Percentiles rank a stretch among this genome's conserved stretches.
Evolutionary conservation across 768 basidiomycete genomes (phyloP).

Genomic region (Tylopilus intermedius): DNA sequence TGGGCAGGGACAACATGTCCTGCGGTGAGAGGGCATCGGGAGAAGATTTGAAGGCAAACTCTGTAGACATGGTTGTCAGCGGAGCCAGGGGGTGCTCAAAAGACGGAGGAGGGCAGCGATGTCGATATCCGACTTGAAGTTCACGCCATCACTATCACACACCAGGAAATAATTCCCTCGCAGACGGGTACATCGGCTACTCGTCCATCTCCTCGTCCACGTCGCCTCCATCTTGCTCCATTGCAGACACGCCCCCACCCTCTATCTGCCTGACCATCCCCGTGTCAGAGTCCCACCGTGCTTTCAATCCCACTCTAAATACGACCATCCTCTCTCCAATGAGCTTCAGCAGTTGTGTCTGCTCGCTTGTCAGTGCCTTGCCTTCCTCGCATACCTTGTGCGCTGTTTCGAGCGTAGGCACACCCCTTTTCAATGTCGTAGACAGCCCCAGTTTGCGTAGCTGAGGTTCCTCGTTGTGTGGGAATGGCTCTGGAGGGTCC

Average conservation of each 20-base stretch:
- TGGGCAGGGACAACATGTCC: constrained; percentile 62
- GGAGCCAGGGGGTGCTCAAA: constrained; percentile 44
- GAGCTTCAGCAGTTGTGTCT: constrained; percentile 89
- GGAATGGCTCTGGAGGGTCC: constrained; percentile 83
- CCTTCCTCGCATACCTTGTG: constrained; percentile 85
- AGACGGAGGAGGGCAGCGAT: constrained; percentile 38
- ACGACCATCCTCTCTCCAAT: constrained; percentile 85
- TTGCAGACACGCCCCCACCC: constrained; percentile 28
- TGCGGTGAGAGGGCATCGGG: constrained; percentile 62
- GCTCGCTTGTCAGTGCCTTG: constrained; percentile 73
- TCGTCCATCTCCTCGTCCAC: constrained; percentile 49
- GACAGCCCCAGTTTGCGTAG: constrained; percentile 85
- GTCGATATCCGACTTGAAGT: constrained; percentile 40
- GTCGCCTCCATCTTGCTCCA: constrained; percentile 31
- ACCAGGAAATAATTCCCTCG: not conserved
- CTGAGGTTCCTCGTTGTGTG: constrained; percentile 97
- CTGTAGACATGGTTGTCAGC: constrained; percentile 29
- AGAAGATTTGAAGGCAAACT: constrained; percentile 58
- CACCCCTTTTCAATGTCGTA: constrained; percentile 81
- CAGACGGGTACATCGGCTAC: constrained; percentile 11
- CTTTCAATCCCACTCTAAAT: constrained; percentile 68
- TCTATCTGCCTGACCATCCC: constrained; percentile 62
- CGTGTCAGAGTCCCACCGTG: constrained; percentile 66
- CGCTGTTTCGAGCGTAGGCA: constrained; percentile 75
- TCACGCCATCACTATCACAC: not conserved